These are phyloP conservation scores for Trichosanthes truncata DNA, from an alignment of 306 rosid genomes.

Conservation along the genomic window DNA sequence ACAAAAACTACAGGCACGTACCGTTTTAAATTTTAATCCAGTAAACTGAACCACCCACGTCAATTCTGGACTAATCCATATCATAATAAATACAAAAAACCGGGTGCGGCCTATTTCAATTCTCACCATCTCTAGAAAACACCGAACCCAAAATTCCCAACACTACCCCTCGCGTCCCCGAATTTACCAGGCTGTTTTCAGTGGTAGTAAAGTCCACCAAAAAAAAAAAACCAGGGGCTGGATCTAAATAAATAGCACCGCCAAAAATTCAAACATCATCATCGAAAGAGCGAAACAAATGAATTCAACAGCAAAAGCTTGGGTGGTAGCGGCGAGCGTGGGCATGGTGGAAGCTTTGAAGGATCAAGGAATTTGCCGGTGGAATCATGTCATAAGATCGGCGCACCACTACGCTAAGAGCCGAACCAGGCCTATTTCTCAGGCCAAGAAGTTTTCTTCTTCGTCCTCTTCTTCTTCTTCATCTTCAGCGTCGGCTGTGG, in stretches of 20 bases:
- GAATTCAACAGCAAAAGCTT: conserved; percentile 16
- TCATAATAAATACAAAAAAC: too few species aligned
- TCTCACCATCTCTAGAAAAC: too few species aligned
- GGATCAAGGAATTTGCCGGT: conserved; percentile 25
- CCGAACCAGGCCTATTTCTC: conserved; percentile 9
- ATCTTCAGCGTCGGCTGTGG: neutral
- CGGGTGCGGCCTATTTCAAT: too few species aligned
- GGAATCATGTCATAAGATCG: conserved; percentile 17
- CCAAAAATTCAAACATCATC: too few species aligned
- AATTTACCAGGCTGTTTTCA: too few species aligned
- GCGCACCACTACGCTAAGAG: conserved; percentile 12
- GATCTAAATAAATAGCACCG: neutral
- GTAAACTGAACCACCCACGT: too few species aligned
- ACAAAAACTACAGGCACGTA: too few species aligned
- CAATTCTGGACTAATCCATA: too few species aligned
- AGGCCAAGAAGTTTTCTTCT: conserved; percentile 7
- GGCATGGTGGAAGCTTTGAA: conserved; percentile 24
- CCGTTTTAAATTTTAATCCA: too few species aligned
- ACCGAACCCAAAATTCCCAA: too few species aligned
- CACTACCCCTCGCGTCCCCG: too few species aligned
- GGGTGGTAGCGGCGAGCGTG: conserved; percentile 21
- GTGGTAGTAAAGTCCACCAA: too few species aligned
- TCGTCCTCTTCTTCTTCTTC: conserved; percentile 7
- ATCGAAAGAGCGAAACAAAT: neutral
- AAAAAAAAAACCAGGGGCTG: neutral